Evolutionary conservation across 371 early-diverging fungal genomes (phyloP), one percentile per base, ranked within the genome.

Genomic region (Smittium culicis): DNA sequence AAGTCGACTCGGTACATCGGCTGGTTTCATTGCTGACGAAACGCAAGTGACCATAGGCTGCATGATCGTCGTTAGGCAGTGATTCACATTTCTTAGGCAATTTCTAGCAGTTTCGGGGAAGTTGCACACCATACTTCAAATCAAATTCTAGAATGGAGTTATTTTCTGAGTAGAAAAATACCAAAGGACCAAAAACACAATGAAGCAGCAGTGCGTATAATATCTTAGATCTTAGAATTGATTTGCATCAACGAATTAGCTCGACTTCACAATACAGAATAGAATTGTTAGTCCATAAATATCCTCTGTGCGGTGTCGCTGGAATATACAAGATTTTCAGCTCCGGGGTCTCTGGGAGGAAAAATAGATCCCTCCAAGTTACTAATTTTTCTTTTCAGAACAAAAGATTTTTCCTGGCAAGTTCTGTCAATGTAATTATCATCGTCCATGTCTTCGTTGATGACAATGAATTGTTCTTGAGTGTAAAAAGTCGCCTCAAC

Each of bases 401-500:
- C 29, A 14, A 11, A 58, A 8, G 28, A 34, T 33, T 64, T 58
- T n/a, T 35, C 35, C 2, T 65, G 60, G 2, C 69, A 27, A 5
- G 66, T 35, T 3, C 55, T 8, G 27, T 58, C 33, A 61, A 61
- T 60, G 35, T 29, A 16, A 3, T 35, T 2, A 54, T 54, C 30
- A 31, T 20, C 27, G 34, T 29, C 35, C 34, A n/a, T 57, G 34
- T 24, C 24, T 25, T 54, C 35, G 35, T 1, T 20, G 29, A 2
- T 58, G 14, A 33, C 54, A 66, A 28, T 24, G 20, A 56, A 29
- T 35, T 11, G 60, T 55, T 54, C 20, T 29, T 55, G 55, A 20
- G 29, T 35, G 33, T 34, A 32, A 56, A 54, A 34, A 67, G 33
- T 24, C 61, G 45, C 24, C 67, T 24, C 24, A 68, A 25, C 34